Percentiles rank a stretch among this genome's conserved stretches.
Evolutionary conservation across 148 eudicot species (phyloP).

Genomic region (Linanthus parryae): DNA sequence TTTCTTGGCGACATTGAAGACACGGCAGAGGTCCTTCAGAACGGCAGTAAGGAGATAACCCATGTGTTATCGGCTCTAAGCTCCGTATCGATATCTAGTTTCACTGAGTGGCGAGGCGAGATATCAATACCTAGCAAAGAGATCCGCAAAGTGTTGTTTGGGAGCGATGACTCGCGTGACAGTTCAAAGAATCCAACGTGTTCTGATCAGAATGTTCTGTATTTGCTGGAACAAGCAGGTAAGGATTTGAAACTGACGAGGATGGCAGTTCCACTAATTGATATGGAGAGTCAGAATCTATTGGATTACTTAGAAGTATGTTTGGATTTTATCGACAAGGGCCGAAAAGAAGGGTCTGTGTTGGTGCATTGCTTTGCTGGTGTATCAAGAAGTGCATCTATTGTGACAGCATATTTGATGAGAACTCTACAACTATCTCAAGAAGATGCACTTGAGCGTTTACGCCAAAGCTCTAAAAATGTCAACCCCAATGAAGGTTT

Average conservation of each 20-base stretch:
- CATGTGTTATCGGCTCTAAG: constrained; percentile 69
- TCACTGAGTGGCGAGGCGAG: constrained; percentile 65
- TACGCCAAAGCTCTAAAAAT: constrained; percentile 63
- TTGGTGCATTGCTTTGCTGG: constrained; percentile 28
- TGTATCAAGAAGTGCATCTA: constrained; percentile 59
- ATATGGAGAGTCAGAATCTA: constrained; percentile 82
- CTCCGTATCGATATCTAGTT: constrained; percentile 72
- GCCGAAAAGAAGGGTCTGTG: constrained; percentile 63
- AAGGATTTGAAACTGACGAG: constrained; percentile 82
- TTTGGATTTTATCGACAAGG: constrained; percentile 72
- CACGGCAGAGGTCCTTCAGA: constrained; percentile 70
- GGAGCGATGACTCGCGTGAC: constrained; percentile 23
- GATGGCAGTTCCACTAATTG: constrained; percentile 87
- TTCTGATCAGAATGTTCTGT: constrained; percentile 55
- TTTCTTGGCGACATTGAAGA: constrained; percentile 66
- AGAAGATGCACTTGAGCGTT: constrained; percentile 83
- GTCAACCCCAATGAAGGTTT: constrained; percentile 92
- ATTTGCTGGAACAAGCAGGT: constrained; percentile 72
- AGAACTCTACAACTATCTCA: constrained; percentile 70
- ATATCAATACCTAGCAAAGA: constrained; percentile 56
- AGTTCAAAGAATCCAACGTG: constrained; percentile 34
- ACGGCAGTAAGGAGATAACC: constrained; percentile 50
- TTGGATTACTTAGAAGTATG: constrained; percentile 86
- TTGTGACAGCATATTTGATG: constrained; percentile 91
- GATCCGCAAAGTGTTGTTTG: constrained; percentile 56